Base-by-base conservation (phyloP, 352 stramenopile genomes). In the Phytophthora ohioensis region DNA sequence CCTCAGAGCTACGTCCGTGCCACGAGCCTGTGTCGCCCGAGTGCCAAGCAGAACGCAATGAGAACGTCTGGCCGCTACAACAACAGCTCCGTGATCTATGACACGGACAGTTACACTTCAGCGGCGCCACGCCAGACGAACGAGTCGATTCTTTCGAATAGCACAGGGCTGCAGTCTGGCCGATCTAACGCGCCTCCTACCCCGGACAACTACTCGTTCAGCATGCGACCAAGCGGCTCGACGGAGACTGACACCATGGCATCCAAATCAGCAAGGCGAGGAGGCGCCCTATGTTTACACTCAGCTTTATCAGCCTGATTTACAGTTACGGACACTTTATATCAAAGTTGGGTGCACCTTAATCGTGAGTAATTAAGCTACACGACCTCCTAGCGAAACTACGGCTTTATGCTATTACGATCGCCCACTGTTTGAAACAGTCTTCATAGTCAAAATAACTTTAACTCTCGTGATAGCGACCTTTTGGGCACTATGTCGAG, bases 1-100 rank as follows among this genome's bases (percentile, higher is more conserved):
- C 85, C 88, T 34, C 81, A 93, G 66, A 92, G 81, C 69, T 89
- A 92, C 49, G 76, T 93, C 59, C 88, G 76, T 15, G 85, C 78
- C 6, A 95, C 88, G 54, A 78, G 84, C 48, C 59, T 95, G 62
- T 83, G 84, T 35, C 84, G 73, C 30, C 73, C 64, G 3, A 71
- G 55, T 27, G 10, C 42, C 27, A 74, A 75, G 56, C 63, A 83
- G 63, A 87, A 86, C 73, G 68, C 5, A 61, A 73, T 21, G 21
- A 21, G 21, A 21, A 21, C 21, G n/a, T 74, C 55, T 3, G 55
- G 21, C 9, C 69, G 62, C 21, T 70, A 67, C 58, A 77, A 52
- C 59, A 81, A 70, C 47, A 55, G 32, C 11, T 80, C 71, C 13
- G 53, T 62, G 7, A 17, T 64, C 4, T 75, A 69, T 10, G 66